Conservation (phyloP, 225 moss, liverwort and hornwort genomes). For the Sphagnum contortum region DNA sequence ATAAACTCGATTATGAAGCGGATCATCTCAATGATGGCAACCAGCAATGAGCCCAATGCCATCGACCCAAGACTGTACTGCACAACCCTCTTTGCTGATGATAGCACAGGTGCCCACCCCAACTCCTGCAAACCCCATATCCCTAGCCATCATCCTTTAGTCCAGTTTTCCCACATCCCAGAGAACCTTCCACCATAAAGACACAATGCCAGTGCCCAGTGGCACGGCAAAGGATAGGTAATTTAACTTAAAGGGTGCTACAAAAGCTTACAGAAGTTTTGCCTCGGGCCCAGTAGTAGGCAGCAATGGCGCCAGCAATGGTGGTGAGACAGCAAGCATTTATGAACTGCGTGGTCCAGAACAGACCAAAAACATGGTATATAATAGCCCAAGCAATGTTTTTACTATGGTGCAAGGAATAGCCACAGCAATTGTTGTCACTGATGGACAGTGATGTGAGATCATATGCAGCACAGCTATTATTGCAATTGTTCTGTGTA, state of each 20-base stretch:
- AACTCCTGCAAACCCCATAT: conserved; percentile 29
- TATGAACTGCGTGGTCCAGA: conserved; percentile 86
- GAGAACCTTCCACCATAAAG: too few species aligned
- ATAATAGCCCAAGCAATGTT: conserved; percentile 71
- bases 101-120: conserved; percentile 61
- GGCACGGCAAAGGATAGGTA: not conserved
- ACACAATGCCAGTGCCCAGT: too few species aligned
- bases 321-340: conserved; percentile 80
- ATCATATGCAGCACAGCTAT: conserved; percentile 68
- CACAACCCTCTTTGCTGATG: conserved; percentile 62
- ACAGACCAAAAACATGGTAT: conserved; percentile 78
- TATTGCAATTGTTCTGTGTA: conserved; percentile 51
- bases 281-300: conserved; percentile 94
- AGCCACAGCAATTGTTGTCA: conserved; percentile 70
- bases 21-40: conserved; percentile 79
- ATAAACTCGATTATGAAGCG: conserved; percentile 68
- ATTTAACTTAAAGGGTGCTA: not conserved
- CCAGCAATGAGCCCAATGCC: conserved; percentile 80
- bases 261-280: conserved; percentile 54
- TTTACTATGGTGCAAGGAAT: conserved; percentile 69
- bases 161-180: too few species aligned
- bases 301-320: conserved; percentile 75
- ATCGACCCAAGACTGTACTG: conserved; percentile 87
- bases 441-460: conserved; percentile 34
- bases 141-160: too few species aligned